Evolutionary conservation across 2,329 filamentous ascomycete species (phyloP).

Genomic region (Colletotrichum salicis): DNA sequence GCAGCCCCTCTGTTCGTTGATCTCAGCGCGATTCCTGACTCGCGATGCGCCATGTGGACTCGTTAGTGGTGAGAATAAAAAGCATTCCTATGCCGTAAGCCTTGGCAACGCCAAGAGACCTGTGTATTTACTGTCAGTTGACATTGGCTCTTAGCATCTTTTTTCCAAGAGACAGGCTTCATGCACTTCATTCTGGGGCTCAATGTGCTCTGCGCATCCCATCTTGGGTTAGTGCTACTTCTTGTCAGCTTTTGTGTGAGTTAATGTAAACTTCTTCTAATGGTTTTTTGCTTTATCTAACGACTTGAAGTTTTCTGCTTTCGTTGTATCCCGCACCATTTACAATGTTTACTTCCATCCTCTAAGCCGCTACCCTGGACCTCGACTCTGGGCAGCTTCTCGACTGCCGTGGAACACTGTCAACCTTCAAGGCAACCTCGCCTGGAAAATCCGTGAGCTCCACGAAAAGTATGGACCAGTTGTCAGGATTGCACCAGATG

Average conservation of each 20-base stretch:
- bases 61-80: background rate
- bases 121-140: background rate
- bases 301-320: background rate
- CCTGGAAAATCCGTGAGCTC: conserved; percentile 53
- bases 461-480: conserved; percentile 46
- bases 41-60: background rate
- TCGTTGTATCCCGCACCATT: conserved; percentile 12
- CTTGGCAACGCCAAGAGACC: background rate
- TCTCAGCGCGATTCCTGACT: background rate
- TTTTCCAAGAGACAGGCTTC: background rate
- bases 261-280: background rate
- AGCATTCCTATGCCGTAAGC: background rate
- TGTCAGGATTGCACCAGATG: conserved; percentile 45
- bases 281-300: background rate
- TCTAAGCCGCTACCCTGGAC: conserved; percentile 78
- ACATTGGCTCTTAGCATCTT: background rate
- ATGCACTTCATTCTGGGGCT: background rate
- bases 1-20: background rate
- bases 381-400: conserved; percentile 66
- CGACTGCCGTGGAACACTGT: conserved; percentile 55
- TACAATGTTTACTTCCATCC: conserved; percentile 56
- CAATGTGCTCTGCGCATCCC: background rate
- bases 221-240: background rate
- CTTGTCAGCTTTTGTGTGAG: background rate
- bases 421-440: conserved; percentile 51